Evolutionary conservation across 1,139 yeast genomes (phyloP).

Genomic region (Scheffersomyces segobiensis): DNA sequence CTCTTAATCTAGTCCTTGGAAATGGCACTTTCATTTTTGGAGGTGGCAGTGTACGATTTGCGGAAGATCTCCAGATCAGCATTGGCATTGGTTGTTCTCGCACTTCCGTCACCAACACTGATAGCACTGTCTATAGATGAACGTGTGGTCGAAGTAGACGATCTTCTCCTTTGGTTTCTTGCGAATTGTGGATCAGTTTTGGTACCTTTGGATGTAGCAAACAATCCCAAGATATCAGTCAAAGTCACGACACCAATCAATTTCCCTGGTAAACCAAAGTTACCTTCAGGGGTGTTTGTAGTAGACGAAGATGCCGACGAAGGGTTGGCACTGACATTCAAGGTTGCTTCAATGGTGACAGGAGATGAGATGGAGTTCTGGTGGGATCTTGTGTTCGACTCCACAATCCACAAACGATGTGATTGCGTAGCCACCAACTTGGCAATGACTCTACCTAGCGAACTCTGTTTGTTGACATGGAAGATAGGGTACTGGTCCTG

Average conservation of each 20-base stretch:
- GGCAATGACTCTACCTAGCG: slow-evolving; percentile 87
- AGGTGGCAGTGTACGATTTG: slow-evolving; percentile 13
- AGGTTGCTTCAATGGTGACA: slow-evolving; percentile 23
- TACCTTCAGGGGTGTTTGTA: slow-evolving; percentile 7
- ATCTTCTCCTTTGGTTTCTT: slow-evolving; percentile 82
- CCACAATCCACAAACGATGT: slow-evolving; percentile 92
- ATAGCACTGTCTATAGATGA: slow-evolving; percentile 33
- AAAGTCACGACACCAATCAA: slow-evolving; percentile 87
- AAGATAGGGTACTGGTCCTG: slow-evolving; percentile 96
- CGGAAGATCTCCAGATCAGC: slow-evolving; percentile 18
- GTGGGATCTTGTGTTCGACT: slow-evolving; percentile 34
- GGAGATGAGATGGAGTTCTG: slow-evolving; percentile 18
- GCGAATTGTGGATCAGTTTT: slow-evolving; percentile 81
- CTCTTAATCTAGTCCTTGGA: neutral
- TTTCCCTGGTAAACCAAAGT: slow-evolving; percentile 58
- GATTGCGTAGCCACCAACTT: slow-evolving; percentile 93
- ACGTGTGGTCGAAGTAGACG: slow-evolving; percentile 50
- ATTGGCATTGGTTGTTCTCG: slow-evolving; percentile 3
- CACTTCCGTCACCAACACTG: neutral
- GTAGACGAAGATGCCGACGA: slow-evolving; percentile 8
- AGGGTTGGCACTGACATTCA: slow-evolving; percentile 10
- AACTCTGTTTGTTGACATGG: slow-evolving; percentile 78
- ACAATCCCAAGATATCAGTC: slow-evolving; percentile 80
- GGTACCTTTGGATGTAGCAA: slow-evolving; percentile 69
- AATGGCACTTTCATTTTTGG: slow-evolving; percentile 7